Base-by-base conservation (phyloP, 2,329 filamentous ascomycete species). In the Cladophialophora immunda region DNA sequence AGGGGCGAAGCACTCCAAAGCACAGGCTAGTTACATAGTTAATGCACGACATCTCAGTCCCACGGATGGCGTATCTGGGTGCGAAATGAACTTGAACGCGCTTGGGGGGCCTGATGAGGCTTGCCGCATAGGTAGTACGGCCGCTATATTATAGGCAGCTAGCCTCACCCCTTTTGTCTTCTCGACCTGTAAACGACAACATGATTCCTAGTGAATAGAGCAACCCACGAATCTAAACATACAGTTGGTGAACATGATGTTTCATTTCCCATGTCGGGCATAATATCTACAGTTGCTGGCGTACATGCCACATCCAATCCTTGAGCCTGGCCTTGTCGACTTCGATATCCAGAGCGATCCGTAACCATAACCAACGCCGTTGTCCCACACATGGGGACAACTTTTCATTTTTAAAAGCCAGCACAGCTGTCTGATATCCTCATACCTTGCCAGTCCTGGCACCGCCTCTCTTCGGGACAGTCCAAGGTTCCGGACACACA, bases 401-500 rank as follows among this genome's bases (percentile, higher is more conserved):
- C 45, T 50, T 19, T 50, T 50, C 3, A 25, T 17, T 29, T 27
- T 53, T 32, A 34, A 19, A 30, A n/a, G 1, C n/a, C 58, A 52
- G 29, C 58, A 61, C 58, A 61, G 47, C 58, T 38, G 45, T 38
- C 19, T 52, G 19, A 29, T 11, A 5, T n/a, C 30, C 30, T 68
- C 50, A 70, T 68, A 69, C 80, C 71, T 68, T 66, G 54, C 70
- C 66, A 7, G 36, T 58, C 62, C 63, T 65, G 17, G 64, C 61
- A 62, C 54, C 67, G 53, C 45, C 57, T 58, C 86, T 82, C 75
- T 87, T 85, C 2, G 89, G 89, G 58, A 92, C 80, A 58, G 89
- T 89, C 90, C 90, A 92, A 17, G 90, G 89, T 73, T 87, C 86
- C 54, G 86, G 82, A 76, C 89, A 91, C 63, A 92, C 86, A 65